These are phyloP conservation scores for Colletotrichum australisinense DNA, from an alignment of 2,329 filamentous ascomycete genomes.

Conservation along the genomic window DNA sequence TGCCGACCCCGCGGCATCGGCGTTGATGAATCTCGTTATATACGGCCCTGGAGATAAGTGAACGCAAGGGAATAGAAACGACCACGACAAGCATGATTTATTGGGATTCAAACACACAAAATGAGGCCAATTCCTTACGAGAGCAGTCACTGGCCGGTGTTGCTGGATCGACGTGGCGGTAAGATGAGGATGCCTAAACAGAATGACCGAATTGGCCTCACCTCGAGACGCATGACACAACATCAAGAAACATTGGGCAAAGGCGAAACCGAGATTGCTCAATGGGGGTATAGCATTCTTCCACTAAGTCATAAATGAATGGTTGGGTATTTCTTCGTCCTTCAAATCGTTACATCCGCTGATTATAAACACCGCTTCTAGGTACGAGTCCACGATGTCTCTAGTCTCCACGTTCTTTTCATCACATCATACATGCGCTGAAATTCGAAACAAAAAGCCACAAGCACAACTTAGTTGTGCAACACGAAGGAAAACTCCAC, in stretches of 20 bases:
- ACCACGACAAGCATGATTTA: not conserved
- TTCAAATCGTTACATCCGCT: slow-evolving; percentile 10
- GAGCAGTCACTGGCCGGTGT: too few relatives aligned
- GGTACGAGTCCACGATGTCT: not conserved
- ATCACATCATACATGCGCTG: slow-evolving; percentile 19
- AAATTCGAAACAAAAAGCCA: not conserved
- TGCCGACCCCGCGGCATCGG: not conserved
- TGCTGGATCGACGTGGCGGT: too few relatives aligned
- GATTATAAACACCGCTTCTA: not conserved
- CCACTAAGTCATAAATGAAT: slow-evolving; percentile 1
- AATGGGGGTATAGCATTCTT: not conserved
- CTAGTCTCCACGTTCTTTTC: slow-evolving; percentile 5
- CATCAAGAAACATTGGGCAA: too few relatives aligned
- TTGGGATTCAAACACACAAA: not conserved
- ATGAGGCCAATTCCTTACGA: not conserved
- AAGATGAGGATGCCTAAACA: not conserved
- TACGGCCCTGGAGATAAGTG: not conserved
- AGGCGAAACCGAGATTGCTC: not conserved
- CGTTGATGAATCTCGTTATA: not conserved
- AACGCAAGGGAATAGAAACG: not conserved
- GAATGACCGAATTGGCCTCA: not conserved
- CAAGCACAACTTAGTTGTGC: not conserved
- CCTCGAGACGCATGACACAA: too few relatives aligned
- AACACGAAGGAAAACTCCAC: not conserved
- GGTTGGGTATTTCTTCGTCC: slow-evolving; percentile 20